A percentile compares a stretch with the other conserved stretches of the same genome.
Evolutionary conservation across 2,329 filamentous ascomycete species (phyloP).

Genomic region (Huntiella bhutanensis): DNA sequence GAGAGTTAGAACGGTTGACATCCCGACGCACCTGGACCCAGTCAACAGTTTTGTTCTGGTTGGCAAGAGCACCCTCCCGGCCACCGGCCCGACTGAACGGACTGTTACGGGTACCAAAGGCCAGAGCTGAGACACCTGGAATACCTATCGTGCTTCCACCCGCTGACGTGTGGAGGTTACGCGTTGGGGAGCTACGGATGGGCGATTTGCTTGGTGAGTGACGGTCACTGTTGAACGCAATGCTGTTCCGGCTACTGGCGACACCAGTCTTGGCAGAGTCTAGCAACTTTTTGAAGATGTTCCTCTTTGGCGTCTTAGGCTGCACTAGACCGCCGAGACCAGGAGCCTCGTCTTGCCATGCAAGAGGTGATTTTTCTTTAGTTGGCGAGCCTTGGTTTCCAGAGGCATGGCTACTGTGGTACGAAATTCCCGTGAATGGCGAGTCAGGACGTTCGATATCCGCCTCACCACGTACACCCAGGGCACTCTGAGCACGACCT

Average conservation of each 20-base stretch:
- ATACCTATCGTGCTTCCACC: constrained; percentile 26
- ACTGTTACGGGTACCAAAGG: constrained; percentile 18
- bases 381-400: constrained; percentile 20
- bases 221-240: constrained; percentile 34
- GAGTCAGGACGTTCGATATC: constrained; percentile 39
- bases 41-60: constrained; percentile 40
- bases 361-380: constrained; percentile 38
- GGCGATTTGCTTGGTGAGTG: constrained; percentile 12
- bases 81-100: constrained; percentile 30
- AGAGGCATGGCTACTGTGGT: constrained; percentile 73
- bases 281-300: constrained; percentile 89
- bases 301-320: constrained; percentile 64
- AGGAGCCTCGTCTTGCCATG: constrained; percentile 45
- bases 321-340: constrained; percentile 60
- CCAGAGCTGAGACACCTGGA: constrained; percentile 13
- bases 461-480: constrained; percentile 36
- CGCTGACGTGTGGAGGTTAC: constrained; percentile 5
- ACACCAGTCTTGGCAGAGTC: constrained; percentile 89
- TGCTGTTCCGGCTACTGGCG: constrained; percentile 70
- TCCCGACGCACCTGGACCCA: constrained; percentile 97
- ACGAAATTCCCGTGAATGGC: constrained; percentile 62
- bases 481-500: constrained; percentile 41
- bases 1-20: constrained; percentile 83
- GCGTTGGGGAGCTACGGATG: constrained; percentile 20
- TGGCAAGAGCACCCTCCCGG: constrained; percentile 47